Percentiles rank a stretch among this genome's conserved stretches.
Evolutionary conservation across 2,329 filamentous ascomycete species (phyloP).

Genomic region (Colletotrichum magnum): DNA sequence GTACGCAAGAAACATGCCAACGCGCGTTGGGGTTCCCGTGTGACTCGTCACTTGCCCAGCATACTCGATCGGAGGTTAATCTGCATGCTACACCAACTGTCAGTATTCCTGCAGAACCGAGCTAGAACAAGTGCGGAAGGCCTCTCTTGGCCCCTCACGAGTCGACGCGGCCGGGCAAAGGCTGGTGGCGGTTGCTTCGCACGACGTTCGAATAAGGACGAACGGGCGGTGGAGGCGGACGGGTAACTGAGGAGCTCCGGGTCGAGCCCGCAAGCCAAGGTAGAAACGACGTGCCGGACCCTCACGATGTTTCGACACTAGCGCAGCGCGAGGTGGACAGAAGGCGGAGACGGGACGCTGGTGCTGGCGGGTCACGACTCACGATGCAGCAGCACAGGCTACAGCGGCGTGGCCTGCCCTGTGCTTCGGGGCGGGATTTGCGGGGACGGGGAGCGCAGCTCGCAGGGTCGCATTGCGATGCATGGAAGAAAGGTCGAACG

Average conservation of each 20-base stretch:
- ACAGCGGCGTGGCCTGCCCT: neutral
- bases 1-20: too few species aligned
- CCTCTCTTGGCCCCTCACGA: neutral
- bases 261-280: constrained; percentile 4
- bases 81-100: constrained; percentile 5
- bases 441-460: constrained; percentile 6
- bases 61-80: constrained; percentile 22
- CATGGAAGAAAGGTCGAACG: constrained; percentile 11
- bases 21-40: neutral
- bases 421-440: constrained; percentile 14
- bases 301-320: constrained; percentile 22
- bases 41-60: constrained; percentile 11
- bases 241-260: neutral
- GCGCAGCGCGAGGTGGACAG: neutral
- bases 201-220: neutral
- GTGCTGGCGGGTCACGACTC: constrained; percentile 16
- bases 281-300: neutral
- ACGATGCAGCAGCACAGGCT: neutral
- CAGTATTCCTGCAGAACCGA: neutral
- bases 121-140: neutral
- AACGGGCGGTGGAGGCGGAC: neutral
- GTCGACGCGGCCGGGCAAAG: neutral
- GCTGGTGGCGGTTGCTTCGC: neutral
- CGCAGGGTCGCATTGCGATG: constrained; percentile 18
- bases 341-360: constrained; percentile 10